phyloP scores from a whole-genome alignment of 2,329 filamentous ascomycete genomes.

The Aspergillus sp. region DNA sequence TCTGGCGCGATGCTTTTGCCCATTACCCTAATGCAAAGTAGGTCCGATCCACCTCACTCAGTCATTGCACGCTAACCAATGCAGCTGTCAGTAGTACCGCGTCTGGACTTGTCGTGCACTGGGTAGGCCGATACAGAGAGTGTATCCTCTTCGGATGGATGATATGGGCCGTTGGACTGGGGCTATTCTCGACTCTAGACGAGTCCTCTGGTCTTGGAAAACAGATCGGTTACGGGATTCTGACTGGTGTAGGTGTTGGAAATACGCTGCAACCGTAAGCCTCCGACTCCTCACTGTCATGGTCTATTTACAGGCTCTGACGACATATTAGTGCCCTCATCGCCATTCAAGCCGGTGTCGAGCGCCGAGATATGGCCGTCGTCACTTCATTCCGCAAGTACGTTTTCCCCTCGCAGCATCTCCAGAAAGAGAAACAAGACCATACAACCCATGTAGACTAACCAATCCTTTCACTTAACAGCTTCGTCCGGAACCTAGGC shows the following conservation, averaged over 20 bases:
- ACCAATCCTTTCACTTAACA: constrained; percentile 22
- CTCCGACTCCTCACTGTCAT: neutral
- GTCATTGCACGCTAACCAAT: neutral
- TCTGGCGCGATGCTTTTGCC: constrained; percentile 58
- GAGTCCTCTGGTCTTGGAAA: constrained; percentile 55
- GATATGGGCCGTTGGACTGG: constrained; percentile 57
- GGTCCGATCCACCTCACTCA: neutral
- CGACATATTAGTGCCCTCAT: constrained; percentile 34
- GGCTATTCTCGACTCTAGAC: constrained; percentile 58
- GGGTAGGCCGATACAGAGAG: constrained; percentile 58
- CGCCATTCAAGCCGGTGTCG: constrained; percentile 47
- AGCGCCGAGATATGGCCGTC: constrained; percentile 46
- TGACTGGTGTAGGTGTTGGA: constrained; percentile 58
- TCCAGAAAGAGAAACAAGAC: neutral
- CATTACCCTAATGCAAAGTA: constrained; percentile 54
- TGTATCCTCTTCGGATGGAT: constrained; percentile 60
- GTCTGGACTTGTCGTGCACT: constrained; percentile 58
- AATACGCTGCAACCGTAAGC: constrained; percentile 56
- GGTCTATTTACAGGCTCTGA: neutral
- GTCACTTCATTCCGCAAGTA: constrained; percentile 45
- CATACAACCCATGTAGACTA: neutral
- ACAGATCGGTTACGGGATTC: constrained; percentile 59
- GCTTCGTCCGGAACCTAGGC: constrained; percentile 49
- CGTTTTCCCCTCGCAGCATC: neutral
- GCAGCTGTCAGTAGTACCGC: constrained; percentile 54